phyloP scores from a whole-genome alignment of 2,329 filamentous ascomycete species.

The Exophiala sp. region DNA sequence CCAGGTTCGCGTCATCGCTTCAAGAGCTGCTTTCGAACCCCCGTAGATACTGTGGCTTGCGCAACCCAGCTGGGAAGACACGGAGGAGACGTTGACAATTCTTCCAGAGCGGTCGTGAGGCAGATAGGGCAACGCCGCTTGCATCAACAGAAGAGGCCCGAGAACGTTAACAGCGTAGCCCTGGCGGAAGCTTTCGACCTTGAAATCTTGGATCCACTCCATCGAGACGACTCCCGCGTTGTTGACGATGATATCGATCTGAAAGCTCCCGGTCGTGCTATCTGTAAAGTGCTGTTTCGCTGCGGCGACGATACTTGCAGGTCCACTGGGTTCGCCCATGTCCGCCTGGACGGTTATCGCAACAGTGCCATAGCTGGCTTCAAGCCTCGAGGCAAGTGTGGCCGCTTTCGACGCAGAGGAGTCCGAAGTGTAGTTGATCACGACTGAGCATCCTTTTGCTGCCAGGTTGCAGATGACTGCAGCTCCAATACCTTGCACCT shows the following conservation, averaged over 20 bases:
- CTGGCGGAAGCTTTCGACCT: neutral
- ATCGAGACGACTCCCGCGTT: neutral
- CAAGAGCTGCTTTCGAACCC: conserved; percentile 64
- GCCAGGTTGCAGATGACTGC: neutral
- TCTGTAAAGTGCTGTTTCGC: neutral
- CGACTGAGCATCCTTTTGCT: neutral
- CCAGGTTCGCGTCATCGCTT: conserved; percentile 69
- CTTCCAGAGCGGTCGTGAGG: conserved; percentile 64
- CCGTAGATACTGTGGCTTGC: conserved; percentile 60
- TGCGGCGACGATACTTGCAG: neutral
- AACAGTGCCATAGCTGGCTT: neutral
- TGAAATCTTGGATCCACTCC: neutral
- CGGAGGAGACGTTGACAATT: conserved; percentile 60
- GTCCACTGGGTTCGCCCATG: neutral
- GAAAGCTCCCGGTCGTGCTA: neutral
- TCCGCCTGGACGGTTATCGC: neutral
- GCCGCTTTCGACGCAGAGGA: neutral
- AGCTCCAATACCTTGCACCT: neutral
- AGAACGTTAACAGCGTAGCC: neutral
- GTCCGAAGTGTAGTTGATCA: neutral
- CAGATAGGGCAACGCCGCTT: conserved; percentile 68
- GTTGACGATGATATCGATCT: conserved; percentile 1
- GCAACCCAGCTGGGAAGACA: conserved; percentile 58
- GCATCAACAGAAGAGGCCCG: conserved; percentile 67
- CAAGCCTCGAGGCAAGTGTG: neutral